Percentiles rank a stretch among this genome's conserved stretches.
These are phyloP conservation scores for Colletotrichum siamense DNA, from an alignment of 2,329 filamentous ascomycete genomes.

Conservation along the genomic window DNA sequence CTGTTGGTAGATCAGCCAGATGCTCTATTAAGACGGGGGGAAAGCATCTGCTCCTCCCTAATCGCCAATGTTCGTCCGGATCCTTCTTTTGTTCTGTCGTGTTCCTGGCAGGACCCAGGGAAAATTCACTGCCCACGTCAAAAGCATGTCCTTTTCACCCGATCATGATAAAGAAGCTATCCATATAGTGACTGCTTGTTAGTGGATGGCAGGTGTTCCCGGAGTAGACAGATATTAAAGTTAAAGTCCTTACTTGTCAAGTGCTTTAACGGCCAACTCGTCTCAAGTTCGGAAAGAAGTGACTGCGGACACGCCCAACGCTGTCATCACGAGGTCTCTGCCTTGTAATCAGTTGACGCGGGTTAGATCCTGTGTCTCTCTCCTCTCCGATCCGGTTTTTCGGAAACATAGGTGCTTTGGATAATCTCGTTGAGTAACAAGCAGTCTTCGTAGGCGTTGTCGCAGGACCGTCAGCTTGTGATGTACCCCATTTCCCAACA, in stretches of 20 bases:
- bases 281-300: neutral
- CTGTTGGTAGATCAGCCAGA: neutral
- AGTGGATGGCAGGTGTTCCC: neutral
- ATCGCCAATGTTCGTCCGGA: neutral
- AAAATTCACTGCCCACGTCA: neutral
- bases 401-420: neutral
- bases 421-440: neutral
- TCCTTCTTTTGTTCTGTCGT: neutral
- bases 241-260: neutral
- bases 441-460: neutral
- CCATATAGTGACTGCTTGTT: neutral
- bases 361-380: neutral
- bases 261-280: neutral
- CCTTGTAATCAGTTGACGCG: neutral
- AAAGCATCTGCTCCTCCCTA: neutral
- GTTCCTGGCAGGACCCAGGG: neutral
- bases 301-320: too few relatives aligned
- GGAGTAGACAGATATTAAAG: neutral
- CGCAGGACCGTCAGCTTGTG: neutral
- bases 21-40: neutral
- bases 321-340: neutral
- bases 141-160: neutral
- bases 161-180: neutral
- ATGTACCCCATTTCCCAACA: neutral
- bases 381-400: neutral